Conservation (phyloP, 768 basidiomycete species). For the Podaxis sp. region DNA sequence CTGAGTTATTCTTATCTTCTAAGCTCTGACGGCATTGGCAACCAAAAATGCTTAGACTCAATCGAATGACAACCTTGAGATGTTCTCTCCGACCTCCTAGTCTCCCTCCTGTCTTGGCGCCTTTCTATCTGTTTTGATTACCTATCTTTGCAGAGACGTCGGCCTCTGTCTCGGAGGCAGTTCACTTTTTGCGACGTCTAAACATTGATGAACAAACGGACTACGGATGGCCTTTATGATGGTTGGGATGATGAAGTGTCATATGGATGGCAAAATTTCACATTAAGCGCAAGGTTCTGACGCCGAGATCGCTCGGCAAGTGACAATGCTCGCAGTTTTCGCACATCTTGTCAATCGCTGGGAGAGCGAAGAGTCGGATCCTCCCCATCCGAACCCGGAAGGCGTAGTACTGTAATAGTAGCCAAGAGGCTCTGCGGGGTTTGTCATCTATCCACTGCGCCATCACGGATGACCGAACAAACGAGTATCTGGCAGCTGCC, state of each 20-base stretch:
- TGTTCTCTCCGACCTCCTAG: background rate
- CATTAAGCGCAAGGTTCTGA: background rate
- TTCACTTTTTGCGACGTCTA: no score
- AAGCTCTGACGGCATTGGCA: background rate
- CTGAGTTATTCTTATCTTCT: background rate
- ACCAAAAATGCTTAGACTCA: background rate
- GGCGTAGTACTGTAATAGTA: background rate
- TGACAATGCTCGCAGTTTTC: background rate
- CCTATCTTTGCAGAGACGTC: background rate
- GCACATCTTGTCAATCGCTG: background rate
- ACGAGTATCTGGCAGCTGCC: conserved; percentile 5
- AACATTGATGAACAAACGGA: background rate
- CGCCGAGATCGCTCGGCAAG: background rate
- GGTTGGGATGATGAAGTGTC: background rate
- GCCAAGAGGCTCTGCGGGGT: background rate
- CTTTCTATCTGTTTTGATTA: background rate
- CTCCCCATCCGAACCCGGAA: background rate
- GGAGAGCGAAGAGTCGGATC: background rate
- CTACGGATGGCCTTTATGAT: background rate
- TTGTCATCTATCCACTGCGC: background rate
- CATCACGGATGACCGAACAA: background rate
- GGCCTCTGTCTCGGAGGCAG: no score
- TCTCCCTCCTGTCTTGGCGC: background rate
- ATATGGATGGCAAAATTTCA: background rate
- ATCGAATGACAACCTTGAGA: background rate